Base-by-base conservation (phyloP, 805 yeast species). In the Ogataea salicorniae region DNA sequence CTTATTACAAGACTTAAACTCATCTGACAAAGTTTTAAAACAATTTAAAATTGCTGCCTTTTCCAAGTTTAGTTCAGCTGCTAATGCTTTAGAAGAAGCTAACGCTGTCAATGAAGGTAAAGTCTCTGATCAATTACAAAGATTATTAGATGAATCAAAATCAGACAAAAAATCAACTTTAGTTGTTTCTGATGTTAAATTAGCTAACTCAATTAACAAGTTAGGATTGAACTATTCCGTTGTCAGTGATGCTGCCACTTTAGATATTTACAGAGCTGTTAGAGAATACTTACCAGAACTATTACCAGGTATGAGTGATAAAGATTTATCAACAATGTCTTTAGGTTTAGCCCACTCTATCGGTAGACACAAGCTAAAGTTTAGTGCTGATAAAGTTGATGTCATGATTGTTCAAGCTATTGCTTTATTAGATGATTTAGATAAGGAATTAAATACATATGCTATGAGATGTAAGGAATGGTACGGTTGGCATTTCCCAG, bases 401-500 rank as follows among this genome's bases (percentile, higher is more conserved):
- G 92, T 95, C 55, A 94, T 94, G 99, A 92, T 94, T 68, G 95
- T 94, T 55, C 99, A 94, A 76, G 99, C 99, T 49, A 94, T 94
- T 72, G 97, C 98, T 18, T 76, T 94, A 57, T 79, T 94, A 64
- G 99, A 94, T 63, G 97, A 94, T 65, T 79, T 94, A 62, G 99
- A 94, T 75, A 94, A 94, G 74, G 99, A 94, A 71, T 80, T 94
- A 62, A 94, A 94, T 75, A 94, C 97, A 45, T 94, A 92, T 63
- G 96, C 98, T 58, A 94, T 94, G 99, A 84, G 99, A 76, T 82
- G 92, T 73, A 94, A 92, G 75, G 99, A 94, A 75, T 94, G 99
- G 99, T 94, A 94, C 74, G 99, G 99, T 57, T 94, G 99, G 99
- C 99, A 94, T 72, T 94, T 94, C 84, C 99, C 99, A 37, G 99